Evolutionary conservation across 345 rosid species (phyloP).

Genomic region (Cardamine occulta): DNA sequence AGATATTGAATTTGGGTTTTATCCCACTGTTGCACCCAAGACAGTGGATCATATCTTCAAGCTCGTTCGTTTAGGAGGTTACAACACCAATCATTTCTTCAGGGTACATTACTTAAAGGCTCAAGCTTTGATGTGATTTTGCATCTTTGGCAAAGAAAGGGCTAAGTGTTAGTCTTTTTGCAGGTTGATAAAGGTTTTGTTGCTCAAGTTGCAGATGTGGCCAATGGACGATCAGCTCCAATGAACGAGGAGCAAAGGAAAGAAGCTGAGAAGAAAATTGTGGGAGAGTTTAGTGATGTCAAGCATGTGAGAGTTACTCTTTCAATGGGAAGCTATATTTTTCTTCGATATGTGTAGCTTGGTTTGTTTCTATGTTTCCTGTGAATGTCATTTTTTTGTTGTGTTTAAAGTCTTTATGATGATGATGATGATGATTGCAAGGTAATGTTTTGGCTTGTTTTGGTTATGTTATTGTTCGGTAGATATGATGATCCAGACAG

Average conservation of each 20-base stretch:
- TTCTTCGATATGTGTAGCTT: not conserved
- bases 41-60: conserved; percentile 93
- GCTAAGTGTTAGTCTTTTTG: conserved; percentile 21
- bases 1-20: conserved; percentile 92
- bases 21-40: conserved; percentile 80
- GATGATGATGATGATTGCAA: not conserved
- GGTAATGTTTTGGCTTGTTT: not conserved
- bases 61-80: conserved; percentile 92
- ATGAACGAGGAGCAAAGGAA: conserved; percentile 81
- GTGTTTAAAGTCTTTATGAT: not conserved
- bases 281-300: conserved; percentile 89
- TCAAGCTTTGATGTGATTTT: conserved; percentile 18
- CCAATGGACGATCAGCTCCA: conserved; percentile 73
- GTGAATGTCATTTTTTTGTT: not conserved
- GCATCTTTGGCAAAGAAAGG: not conserved
- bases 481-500: conserved; percentile 91
- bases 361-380: not conserved
- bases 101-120: conserved; percentile 60
- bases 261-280: conserved; percentile 73
- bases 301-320: conserved; percentile 91
- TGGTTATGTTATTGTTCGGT: conserved; percentile 20
- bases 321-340: conserved; percentile 81
- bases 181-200: conserved; percentile 97
- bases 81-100: conserved; percentile 90
- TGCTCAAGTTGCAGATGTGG: conserved; percentile 97